These are phyloP conservation scores for Saccharum spontaneum DNA, from an alignment of 176 grass and related monocot genomes.

Conservation along the genomic window DNA sequence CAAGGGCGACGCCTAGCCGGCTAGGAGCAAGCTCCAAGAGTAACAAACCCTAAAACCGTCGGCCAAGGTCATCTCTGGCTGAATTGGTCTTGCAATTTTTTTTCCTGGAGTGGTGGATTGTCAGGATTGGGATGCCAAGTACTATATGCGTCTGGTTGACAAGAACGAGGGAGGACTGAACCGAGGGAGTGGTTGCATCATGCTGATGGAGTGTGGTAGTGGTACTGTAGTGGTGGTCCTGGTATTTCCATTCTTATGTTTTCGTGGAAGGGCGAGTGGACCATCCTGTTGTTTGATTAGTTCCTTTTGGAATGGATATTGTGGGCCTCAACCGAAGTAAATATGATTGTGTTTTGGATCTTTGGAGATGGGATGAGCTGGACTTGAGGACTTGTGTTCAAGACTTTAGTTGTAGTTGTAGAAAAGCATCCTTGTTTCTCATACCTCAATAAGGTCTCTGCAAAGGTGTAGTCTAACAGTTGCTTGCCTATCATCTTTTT, in stretches of 20 bases:
- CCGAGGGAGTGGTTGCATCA: constrained; percentile 42
- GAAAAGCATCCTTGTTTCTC: no score
- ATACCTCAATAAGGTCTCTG: no score
- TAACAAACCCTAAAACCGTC: no score
- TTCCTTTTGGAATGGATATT: constrained; percentile 40
- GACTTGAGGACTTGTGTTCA: not conserved
- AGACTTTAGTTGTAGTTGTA: no score
- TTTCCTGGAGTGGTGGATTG: no score
- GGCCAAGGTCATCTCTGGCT: no score
- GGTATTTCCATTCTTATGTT: constrained; percentile 29
- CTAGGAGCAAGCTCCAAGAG: no score
- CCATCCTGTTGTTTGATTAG: constrained; percentile 38
- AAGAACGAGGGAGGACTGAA: not conserved
- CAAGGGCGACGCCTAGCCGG: no score
- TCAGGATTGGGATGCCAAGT: constrained; percentile 25
- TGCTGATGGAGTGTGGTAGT: constrained; percentile 33
- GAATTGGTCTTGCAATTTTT: no score
- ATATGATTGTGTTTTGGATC: constrained; percentile 37
- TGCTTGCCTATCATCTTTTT: no score
- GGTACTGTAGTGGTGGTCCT: constrained; percentile 43
- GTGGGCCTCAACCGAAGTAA: constrained; percentile 30
- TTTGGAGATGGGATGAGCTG: constrained; percentile 16
- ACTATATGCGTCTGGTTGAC: constrained; percentile 9
- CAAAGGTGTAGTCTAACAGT: no score
- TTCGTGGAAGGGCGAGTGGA: constrained; percentile 26